Percentiles rank a stretch among this genome's conserved stretches.
Conservation (phyloP, 1,284 basidiomycete genomes). For the Apiotrichum porosum region DNA sequence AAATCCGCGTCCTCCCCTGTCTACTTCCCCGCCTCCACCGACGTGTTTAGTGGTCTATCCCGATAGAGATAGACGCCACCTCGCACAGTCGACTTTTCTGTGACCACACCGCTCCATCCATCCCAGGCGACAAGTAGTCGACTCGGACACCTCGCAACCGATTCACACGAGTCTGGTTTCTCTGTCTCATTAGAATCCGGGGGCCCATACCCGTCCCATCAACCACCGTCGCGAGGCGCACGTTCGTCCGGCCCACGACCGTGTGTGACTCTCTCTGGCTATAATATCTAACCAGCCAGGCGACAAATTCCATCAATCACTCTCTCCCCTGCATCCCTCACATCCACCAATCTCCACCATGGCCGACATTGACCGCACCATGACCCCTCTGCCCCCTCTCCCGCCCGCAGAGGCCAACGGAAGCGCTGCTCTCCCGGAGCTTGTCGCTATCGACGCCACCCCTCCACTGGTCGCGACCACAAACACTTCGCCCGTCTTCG, state of each 20-base stretch:
- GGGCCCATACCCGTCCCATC: too few relatives aligned
- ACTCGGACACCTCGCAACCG: too few relatives aligned
- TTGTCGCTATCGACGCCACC: conserved; percentile 10
- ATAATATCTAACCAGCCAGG: background rate
- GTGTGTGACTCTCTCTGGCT: background rate
- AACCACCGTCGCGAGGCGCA: too few relatives aligned
- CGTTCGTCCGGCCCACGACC: background rate
- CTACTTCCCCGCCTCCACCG: too few relatives aligned
- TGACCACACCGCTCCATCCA: too few relatives aligned
- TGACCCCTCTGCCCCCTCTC: conserved; percentile 1
- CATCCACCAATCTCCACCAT: background rate
- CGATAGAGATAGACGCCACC: too few relatives aligned
- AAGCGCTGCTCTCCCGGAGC: background rate
- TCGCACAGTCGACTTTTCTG: too few relatives aligned
- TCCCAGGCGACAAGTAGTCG: too few relatives aligned
- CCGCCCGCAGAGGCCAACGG: background rate
- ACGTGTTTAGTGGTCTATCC: too few relatives aligned
- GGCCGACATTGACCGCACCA: background rate
- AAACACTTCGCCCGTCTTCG: conserved; percentile 26
- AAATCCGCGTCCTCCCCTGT: too few relatives aligned
- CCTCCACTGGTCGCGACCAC: conserved; percentile 23
- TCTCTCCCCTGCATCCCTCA: background rate
- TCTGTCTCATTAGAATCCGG: too few relatives aligned
- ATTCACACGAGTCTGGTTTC: too few relatives aligned
- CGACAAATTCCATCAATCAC: background rate